Evolutionary conservation across 2,329 filamentous ascomycete genomes (phyloP).

Genomic region (Didymella segeticola): DNA sequence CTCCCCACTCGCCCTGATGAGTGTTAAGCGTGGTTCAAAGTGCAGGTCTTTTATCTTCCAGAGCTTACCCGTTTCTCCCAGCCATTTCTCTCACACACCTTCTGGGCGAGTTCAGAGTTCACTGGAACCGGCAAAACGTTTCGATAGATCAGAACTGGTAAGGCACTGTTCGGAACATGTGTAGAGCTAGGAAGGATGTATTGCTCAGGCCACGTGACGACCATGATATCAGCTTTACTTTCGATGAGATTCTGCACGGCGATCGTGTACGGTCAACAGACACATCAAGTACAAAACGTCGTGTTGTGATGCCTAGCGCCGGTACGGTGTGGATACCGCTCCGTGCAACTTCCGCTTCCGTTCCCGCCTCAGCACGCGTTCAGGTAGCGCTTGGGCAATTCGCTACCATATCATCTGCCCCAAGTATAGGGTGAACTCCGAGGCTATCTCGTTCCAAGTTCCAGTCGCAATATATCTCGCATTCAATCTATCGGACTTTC

Average conservation of each 20-base stretch:
- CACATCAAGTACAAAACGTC: no score
- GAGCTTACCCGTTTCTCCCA: not conserved
- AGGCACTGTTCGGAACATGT: slow-evolving; percentile 39
- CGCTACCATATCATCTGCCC: no score
- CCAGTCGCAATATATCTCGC: no score
- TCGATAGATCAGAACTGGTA: slow-evolving; percentile 48
- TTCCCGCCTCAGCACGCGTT: not conserved
- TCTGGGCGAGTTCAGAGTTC: not conserved
- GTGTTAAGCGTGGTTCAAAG: not conserved
- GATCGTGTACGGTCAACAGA: not conserved
- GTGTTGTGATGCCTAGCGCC: not conserved
- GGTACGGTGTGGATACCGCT: not conserved
- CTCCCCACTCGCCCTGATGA: slow-evolving; percentile 34
- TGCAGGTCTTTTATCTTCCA: not conserved
- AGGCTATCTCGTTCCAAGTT: no score
- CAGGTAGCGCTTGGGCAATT: no score
- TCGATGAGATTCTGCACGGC: not conserved
- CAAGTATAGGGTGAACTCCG: no score
- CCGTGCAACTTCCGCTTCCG: not conserved
- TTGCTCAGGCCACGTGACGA: slow-evolving; percentile 11
- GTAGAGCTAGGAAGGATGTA: slow-evolving; percentile 4
- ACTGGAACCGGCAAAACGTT: not conserved
- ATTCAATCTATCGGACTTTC: not conserved
- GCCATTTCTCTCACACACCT: not conserved
- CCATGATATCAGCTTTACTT: not conserved